Evolutionary conservation across 2,329 filamentous ascomycete genomes (phyloP), one percentile per base, ranked within the genome.

Genomic region (Colletotrichum euphorbiae): DNA sequence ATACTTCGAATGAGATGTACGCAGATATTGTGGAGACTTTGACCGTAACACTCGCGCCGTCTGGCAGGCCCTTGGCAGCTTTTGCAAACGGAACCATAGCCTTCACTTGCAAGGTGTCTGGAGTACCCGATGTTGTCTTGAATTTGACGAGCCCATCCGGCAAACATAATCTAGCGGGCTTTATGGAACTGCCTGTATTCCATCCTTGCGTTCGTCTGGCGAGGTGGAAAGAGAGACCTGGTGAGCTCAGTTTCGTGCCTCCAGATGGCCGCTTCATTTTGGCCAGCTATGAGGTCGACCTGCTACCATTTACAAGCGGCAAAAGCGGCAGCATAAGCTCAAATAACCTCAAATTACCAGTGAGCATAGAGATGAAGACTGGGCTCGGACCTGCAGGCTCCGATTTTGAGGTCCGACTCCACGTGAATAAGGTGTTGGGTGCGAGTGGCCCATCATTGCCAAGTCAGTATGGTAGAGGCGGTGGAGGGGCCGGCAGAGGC

Each of bases 1-100:
- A 99, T 78, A 98, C 95, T 4, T 97, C 93, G 62, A 99, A 98
- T 79, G 96, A 99, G 79, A 85, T 99, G 72, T 98, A 98, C 77
- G 95, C 97, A 65, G 96, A 99, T 77, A 89, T 99, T 12, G 89
- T 99, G 69, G 96, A 99, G 81, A 93, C 93, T 1, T 84, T 99
- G 0, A 89, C 90, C 1, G 93, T 98, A 45, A 97, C 92, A 0
- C 86, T 98, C 46, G 94, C 96, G 0, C 96, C 96, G 0, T 98
- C 94, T 0, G 96, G 96, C 4, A 87, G 94, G 13, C 91, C 95
- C 1, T 85, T 99, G 21, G 90, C 93, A 7, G 95, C 96, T 3
- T 91, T 97, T 71, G 92, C 93, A 13, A 92, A 96, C 73, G 96
- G 96, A 15, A 97, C 93, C 4, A 95, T 99, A 72, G 94, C 93